Conservation (phyloP, 768 basidiomycete species). For the Xanthoconium stramineum region DNA sequence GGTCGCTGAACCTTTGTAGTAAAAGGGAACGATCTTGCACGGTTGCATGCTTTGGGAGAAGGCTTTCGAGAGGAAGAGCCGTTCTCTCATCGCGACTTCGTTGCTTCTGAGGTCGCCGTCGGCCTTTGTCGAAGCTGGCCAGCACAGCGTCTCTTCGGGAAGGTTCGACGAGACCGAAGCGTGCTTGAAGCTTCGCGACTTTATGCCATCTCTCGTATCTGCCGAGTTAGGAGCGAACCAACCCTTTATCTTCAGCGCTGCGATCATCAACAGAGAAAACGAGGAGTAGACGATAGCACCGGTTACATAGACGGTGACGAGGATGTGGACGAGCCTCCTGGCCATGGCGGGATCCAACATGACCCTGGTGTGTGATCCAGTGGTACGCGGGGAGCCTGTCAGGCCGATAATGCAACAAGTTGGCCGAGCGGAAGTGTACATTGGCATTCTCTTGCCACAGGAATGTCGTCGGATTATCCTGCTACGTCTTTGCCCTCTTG, state of each 20-base stretch:
- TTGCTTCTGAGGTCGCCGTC: neutral
- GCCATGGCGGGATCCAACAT: slow-evolving; percentile 10
- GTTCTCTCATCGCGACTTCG: slow-evolving; percentile 39
- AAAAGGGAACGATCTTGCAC: slow-evolving; percentile 76
- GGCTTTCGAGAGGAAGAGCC: slow-evolving; percentile 62
- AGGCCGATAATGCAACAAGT: neutral
- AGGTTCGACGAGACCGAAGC: neutral
- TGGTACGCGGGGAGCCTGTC: neutral
- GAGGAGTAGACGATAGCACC: slow-evolving; percentile 33
- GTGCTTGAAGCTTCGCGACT: neutral
- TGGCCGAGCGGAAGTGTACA: slow-evolving; percentile 1
- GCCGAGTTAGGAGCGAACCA: slow-evolving; percentile 1
- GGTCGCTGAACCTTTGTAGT: slow-evolving; percentile 60
- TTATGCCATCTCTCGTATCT: neutral
- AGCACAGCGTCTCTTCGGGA: slow-evolving; percentile 20
- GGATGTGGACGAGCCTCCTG: slow-evolving; percentile 13
- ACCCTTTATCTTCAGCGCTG: slow-evolving; percentile 5
- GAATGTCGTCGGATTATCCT: neutral
- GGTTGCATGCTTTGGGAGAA: slow-evolving; percentile 70
- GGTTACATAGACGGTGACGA: slow-evolving; percentile 22
- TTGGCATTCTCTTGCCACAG: slow-evolving; percentile 15
- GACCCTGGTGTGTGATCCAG: neutral
- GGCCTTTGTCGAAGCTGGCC: slow-evolving; percentile 12
- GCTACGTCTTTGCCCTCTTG: neutral
- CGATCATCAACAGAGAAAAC: slow-evolving; percentile 17